These are phyloP conservation scores for Myxozyma sirexii DNA, from an alignment of 805 yeast species.

Conservation along the genomic window DNA sequence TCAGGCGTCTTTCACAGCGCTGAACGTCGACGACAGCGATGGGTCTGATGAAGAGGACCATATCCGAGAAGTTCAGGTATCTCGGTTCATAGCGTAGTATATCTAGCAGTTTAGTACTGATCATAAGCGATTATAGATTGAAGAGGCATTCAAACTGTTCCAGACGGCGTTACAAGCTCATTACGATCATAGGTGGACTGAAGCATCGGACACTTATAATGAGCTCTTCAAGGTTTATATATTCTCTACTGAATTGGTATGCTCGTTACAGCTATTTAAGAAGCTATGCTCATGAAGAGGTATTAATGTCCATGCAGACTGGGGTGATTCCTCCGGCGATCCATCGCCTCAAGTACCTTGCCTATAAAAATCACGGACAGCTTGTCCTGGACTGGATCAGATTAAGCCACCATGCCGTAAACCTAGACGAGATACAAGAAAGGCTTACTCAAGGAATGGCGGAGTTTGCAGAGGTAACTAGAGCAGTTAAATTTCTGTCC, in stretches of 20 bases:
- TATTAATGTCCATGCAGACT: constrained; percentile 3
- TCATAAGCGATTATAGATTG: constrained; percentile 47
- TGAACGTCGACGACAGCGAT: constrained; percentile 73
- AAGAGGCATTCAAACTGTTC: constrained; percentile 77
- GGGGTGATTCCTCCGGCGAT: constrained; percentile 62
- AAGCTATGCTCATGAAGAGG: no score
- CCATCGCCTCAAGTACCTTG: constrained; percentile 71
- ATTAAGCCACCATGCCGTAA: constrained; percentile 36
- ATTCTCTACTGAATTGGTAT: constrained; percentile 47
- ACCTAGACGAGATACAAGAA: constrained; percentile 46
- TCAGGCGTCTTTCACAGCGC: constrained; percentile 61
- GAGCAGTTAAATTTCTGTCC: neutral
- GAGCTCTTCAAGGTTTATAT: constrained; percentile 71
- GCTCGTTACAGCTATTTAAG: no score
- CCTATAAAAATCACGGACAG: constrained; percentile 80
- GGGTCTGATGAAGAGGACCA: constrained; percentile 79
- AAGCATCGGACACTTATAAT: constrained; percentile 60
- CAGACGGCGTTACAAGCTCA: constrained; percentile 70
- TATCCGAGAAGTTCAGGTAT: constrained; percentile 82
- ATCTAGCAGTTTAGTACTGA: no score
- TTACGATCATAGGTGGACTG: constrained; percentile 50
- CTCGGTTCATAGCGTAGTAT: no score
- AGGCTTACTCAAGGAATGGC: constrained; percentile 53
- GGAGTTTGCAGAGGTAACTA: constrained; percentile 60
- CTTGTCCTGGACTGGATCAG: constrained; percentile 54